Percentiles rank a stretch among this genome's conserved stretches.
Conservation (phyloP, 2,329 filamentous ascomycete genomes). For the Pestalotiopsis sp. region DNA sequence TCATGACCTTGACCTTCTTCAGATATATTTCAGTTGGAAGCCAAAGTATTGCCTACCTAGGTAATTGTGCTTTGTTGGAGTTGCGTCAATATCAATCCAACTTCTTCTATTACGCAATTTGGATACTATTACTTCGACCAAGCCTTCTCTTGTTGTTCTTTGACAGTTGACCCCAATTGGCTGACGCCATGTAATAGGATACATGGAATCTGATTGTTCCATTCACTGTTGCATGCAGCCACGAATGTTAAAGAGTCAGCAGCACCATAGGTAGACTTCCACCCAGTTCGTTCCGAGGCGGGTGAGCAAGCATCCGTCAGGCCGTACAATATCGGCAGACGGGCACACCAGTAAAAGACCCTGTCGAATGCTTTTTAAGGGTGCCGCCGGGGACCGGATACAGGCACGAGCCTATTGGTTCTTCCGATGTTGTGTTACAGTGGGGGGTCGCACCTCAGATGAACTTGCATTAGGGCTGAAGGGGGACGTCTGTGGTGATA, state of each 20-base stretch:
- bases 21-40: too few relatives aligned
- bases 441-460: neutral
- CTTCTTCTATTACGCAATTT: too few relatives aligned
- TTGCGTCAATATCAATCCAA: too few relatives aligned
- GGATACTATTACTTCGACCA: too few relatives aligned
- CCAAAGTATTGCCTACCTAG: too few relatives aligned
- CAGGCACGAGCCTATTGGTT: neutral
- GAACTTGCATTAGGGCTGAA: neutral
- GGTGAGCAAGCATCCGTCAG: neutral
- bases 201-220: neutral
- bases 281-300: neutral
- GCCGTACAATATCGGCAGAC: neutral
- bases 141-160: too few relatives aligned
- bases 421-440: neutral
- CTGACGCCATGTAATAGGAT: too few relatives aligned
- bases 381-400: neutral
- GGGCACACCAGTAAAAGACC: neutral
- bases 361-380: neutral
- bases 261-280: neutral
- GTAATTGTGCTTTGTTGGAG: too few relatives aligned
- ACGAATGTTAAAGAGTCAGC: neutral
- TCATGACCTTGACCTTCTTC: too few relatives aligned
- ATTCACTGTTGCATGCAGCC: neutral
- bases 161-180: too few relatives aligned
- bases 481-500: neutral